Evolutionary conservation across 177 flowering plant species (phyloP), one percentile per base, ranked within the genome.

Genomic region (Vitis hybrid): DNA sequence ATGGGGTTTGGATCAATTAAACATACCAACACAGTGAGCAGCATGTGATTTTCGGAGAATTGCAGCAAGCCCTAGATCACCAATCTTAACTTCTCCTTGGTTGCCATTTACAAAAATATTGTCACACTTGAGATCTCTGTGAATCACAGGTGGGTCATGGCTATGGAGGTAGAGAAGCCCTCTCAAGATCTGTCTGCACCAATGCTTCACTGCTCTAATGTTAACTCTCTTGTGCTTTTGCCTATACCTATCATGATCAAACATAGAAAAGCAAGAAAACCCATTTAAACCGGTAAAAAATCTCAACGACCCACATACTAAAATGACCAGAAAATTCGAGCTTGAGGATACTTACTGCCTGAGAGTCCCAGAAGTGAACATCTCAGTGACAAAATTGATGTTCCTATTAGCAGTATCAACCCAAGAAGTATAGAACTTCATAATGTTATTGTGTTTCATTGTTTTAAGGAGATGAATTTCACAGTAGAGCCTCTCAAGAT

Each of bases 361-460:
- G 13, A 87, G 78, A 62, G 93, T 87, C 49, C 93, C 93, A 62
- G 93, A 89, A 72, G 91, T 87, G 85, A 89, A 87, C 90, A 89
- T 81, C 66, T 89, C 93, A 56, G 93, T 89, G 9, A 89, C 84
- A 70, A 89, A 87, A 68, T 87, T 89, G 76, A 89, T 86, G 79
- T 87, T 87, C 73, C 89, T 77, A 60, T 82, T 85, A 1, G 90
- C 80, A 52, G 82, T 79, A 69, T 89, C 90, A 64, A 89, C 91
- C 91, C 91, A 89, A n/a, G 91, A 89, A 56, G 87, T 75, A 62
- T 84, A 86, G 71, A 87, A 85, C 74, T 89, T 89, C 91, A 89
- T 87, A 52, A 89, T 89, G 77, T 89, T 87, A 56, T 69, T 72
- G 77, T 87, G 91, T 74, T 89, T 87, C 65, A 89, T 62, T 17